Evolutionary conservation across 2,329 filamentous ascomycete genomes (phyloP), one percentile per base, ranked within the genome.

Genomic region (Colletotrichum caudatum): DNA sequence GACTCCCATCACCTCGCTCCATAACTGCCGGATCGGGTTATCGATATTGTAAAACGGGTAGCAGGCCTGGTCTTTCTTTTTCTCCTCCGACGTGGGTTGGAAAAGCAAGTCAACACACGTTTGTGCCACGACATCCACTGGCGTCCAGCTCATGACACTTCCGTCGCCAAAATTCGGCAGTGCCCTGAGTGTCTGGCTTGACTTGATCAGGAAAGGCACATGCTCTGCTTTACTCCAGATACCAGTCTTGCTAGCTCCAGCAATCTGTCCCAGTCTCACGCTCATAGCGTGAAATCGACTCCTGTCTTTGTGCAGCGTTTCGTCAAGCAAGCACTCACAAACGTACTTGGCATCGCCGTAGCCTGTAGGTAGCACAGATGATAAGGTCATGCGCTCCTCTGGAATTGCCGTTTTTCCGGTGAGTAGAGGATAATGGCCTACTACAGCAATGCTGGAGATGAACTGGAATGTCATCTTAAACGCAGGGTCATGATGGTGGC

Each of bases 341-440:
- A 81, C 80, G 50, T 75, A 84, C 73, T 89, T 89, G 5, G 84
- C 87, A 9, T 89, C 85, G n/a, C 78, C 80, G 72, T 89, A 89
- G 23, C 87, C 87, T 5, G 78, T 83, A 1, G 82, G 80, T 5
- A 87, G 76, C 0, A 85, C 82, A 0, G 79, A 76, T 1, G 80
- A 80, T 1, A 87, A 78, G 0, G 62, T 63, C 23, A 85, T 76
- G 0, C 76, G 74, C n/a, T 81, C 75, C 72, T 90, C 87, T 0
- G 82, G 83, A 0, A 88, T 84, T 0, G 75, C 51, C 0, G 76
- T 44, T 5, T 76, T 76, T 9, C 75, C 76, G 2, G 71, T 67
- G 39, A 63, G 70, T 2, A 78, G 61, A 1, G 76, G 75, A 59
- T 80, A 78, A 26, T 78, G 73, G 18, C 81, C 82, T 1, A 84